Conservation (phyloP, 2,329 filamentous ascomycete genomes). For the Anisogramma anomala region DNA sequence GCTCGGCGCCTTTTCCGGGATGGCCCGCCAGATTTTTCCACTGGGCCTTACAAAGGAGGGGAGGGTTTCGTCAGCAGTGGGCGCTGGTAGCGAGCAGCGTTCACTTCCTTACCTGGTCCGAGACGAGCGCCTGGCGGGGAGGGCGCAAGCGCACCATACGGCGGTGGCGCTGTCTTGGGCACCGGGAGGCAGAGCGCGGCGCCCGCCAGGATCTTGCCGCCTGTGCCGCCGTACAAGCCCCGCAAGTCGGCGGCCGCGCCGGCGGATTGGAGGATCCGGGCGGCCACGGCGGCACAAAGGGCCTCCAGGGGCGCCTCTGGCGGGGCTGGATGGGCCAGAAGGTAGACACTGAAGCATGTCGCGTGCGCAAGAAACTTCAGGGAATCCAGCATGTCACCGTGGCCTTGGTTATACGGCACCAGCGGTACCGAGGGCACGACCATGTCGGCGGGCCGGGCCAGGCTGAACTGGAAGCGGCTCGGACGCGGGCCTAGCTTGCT, state of each 20-base stretch:
- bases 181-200: neutral
- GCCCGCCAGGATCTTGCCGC: neutral
- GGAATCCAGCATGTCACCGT: slow-evolving; percentile 1
- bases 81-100: too few relatives aligned
- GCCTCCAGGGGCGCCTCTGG: neutral
- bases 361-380: neutral
- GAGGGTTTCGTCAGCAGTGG: too few relatives aligned
- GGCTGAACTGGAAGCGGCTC: neutral
- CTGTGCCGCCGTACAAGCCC: slow-evolving; percentile 30
- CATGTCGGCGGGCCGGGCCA: neutral
- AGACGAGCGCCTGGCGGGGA: neutral
- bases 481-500: neutral
- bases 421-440: neutral
- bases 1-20: slow-evolving; percentile 1
- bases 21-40: neutral
- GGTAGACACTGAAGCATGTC: neutral
- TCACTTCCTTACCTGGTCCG: neutral
- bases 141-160: neutral
- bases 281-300: neutral
- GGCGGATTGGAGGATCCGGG: slow-evolving; percentile 16
- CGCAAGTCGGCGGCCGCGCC: slow-evolving; percentile 31
- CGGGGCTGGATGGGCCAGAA: neutral
- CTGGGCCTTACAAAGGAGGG: neutral
- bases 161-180: neutral
- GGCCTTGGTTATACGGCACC: neutral